Evolutionary conservation across 805 yeast species (phyloP).

Genomic region (Ogataea wickerhamii): DNA sequence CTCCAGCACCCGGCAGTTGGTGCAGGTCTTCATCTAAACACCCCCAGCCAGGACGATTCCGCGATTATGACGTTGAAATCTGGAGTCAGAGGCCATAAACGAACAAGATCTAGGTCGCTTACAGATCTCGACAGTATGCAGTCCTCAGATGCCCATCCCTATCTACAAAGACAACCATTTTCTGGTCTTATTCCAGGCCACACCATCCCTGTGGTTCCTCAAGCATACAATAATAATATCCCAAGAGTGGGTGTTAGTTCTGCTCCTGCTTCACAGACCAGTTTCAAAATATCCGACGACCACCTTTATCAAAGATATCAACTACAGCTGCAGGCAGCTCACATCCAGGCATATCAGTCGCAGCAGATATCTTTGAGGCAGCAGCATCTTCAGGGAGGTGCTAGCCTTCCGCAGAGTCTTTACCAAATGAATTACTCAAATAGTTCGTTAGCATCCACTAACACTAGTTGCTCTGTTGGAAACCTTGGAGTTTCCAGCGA

Average conservation of each 20-base stretch:
- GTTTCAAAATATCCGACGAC: constrained; percentile 14
- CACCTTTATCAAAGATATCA: constrained; percentile 15
- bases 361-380: constrained; percentile 20
- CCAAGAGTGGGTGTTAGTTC: constrained; percentile 7
- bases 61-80: neutral
- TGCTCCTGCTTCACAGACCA: constrained; percentile 24
- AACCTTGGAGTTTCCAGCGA: neutral
- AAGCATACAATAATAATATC: neutral
- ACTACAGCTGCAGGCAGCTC: constrained; percentile 21
- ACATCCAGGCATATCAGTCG: constrained; percentile 18
- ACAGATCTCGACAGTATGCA: constrained; percentile 28
- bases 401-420: neutral
- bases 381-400: neutral
- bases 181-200: neutral
- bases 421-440: neutral
- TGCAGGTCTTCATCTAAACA: neutral
- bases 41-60: neutral
- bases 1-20: neutral
- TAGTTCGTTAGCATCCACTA: neutral
- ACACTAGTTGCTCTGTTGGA: neutral
- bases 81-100: constrained; percentile 28
- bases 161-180: neutral
- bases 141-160: neutral
- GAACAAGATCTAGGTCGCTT: constrained; percentile 35
- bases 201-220: neutral